A percentile compares a stretch with the other conserved stretches of the same genome.
Evolutionary conservation across 2,329 filamentous ascomycete genomes (phyloP).

Genomic region (Rutstroemia sp.): DNA sequence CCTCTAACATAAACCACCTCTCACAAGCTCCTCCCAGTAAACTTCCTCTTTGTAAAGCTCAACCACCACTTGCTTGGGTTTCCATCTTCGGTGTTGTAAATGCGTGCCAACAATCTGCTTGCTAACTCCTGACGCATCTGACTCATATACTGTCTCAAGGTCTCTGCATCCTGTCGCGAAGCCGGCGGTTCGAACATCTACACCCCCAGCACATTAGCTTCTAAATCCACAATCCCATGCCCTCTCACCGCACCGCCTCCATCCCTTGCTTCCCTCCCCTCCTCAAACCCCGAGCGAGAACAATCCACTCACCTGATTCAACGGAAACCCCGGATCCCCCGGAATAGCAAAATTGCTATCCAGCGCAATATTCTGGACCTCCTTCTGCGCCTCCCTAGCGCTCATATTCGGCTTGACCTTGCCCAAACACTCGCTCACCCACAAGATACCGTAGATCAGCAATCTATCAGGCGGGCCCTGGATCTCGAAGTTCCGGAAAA

Average conservation of each 20-base stretch:
- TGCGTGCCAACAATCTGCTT: conserved; percentile 68
- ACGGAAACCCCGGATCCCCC: conserved; percentile 83
- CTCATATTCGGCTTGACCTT: conserved; percentile 75
- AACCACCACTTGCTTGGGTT: conserved; percentile 86
- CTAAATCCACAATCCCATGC: not conserved
- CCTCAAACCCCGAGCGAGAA: not conserved
- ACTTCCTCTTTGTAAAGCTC: conserved; percentile 98
- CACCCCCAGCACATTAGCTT: not conserved
- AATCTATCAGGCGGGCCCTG: conserved; percentile 91
- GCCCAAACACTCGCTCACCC: conserved; percentile 80
- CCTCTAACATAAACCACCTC: conserved; percentile 7
- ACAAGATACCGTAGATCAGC: conserved; percentile 94
- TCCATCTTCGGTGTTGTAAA: conserved; percentile 66
- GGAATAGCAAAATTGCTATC: conserved; percentile 92
- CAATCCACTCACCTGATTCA: conserved; percentile 65
- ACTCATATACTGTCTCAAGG: conserved; percentile 78
- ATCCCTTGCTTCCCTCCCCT: not conserved
- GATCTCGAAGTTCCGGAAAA: conserved; percentile 99
- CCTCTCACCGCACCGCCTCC: not conserved
- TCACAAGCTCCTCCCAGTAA: conserved; percentile 91
- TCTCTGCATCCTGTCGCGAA: conserved; percentile 83
- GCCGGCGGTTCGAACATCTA: conserved; percentile 83
- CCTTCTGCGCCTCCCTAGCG: conserved; percentile 56
- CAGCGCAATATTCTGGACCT: conserved; percentile 82
- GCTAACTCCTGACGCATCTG: conserved; percentile 94